Base-by-base conservation (phyloP, 2,329 filamentous ascomycete genomes). In the Colletotrichum trifolii region DNA sequence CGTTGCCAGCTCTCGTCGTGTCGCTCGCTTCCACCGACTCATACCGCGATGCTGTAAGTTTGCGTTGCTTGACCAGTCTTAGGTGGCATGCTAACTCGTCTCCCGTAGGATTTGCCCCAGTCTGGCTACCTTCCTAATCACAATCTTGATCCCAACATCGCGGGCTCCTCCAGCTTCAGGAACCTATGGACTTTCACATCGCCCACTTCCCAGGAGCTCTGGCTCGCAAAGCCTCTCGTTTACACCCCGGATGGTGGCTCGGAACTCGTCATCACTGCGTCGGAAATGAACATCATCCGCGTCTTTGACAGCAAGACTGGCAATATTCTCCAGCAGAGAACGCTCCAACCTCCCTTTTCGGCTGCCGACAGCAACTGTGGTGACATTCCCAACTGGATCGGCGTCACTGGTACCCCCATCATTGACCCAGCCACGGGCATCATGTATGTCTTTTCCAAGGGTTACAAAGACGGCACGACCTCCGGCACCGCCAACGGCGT, bases 261-360 rank as follows among this genome's bases (percentile, higher is more conserved):
- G 7, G 78, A 81, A 50, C 54, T 78, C 10, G 70, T 80, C 43
- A 78, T 81, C 62, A 68, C 76, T 8, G 78, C 77, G 11, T 81
- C 77, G 9, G 73, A 74, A 6, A 73, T 76, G 70, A 80, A 80
- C 56, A 73, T 73, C 36, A 72, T 81, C 56, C 75, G 78, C 47
- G 77, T 76, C 6, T 67, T 82, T 10, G 75, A 81, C 70, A 77
- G 78, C 15, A 75, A 77, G 36, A 81, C 77, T 36, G 80, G 80
- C 13, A 73, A 70, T n/a, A 64, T 78, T 4, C 53, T 82, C 47
- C 73, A 73, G 13, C 72, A 72, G 49, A 74, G 79, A 9, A 76
- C 75, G 40, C 71, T 82, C 7, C 71, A 77, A n/a, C 71, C 75
- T 5, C 79, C 80, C 5, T 82, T 82, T 66, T 65, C 74, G 40